phyloP scores from a whole-genome alignment of 495 filamentous ascomycete species.

The Penicillium alfredii region DNA sequence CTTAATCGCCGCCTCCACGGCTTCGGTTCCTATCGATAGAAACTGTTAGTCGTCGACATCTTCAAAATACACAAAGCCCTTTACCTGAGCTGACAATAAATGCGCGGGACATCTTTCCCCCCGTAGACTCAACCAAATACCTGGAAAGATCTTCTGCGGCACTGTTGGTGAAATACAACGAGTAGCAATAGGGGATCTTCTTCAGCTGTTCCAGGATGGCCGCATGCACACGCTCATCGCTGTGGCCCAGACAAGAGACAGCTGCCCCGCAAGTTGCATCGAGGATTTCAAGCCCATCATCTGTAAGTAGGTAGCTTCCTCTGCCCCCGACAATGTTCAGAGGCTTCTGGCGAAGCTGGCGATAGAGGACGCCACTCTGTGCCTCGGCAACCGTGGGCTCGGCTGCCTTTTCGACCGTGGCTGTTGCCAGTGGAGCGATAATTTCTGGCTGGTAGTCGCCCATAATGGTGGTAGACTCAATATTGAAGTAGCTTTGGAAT shows the following conservation, averaged over 20 bases:
- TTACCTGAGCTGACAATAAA: constrained; percentile 45
- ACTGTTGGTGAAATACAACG: constrained; percentile 38
- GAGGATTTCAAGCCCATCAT: constrained; percentile 13
- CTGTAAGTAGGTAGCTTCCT: constrained; percentile 16
- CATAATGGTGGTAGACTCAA: no score
- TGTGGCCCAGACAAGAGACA: constrained; percentile 35
- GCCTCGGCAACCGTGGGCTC: not conserved
- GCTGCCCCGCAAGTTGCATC: constrained; percentile 33
- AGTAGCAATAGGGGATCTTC: constrained; percentile 39
- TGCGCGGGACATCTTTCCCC: constrained; percentile 27
- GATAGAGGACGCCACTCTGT: constrained; percentile 21
- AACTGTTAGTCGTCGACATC: not conserved
- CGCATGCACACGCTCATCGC: constrained; percentile 30
- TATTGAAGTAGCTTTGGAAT: no score
- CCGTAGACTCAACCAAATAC: constrained; percentile 32
- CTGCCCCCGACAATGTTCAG: constrained; percentile 18
- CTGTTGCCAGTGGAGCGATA: not conserved
- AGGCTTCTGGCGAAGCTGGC: constrained; percentile 17
- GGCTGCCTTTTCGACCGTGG: not conserved
- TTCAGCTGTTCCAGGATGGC: constrained; percentile 39
- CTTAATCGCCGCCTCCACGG: constrained; percentile 59
- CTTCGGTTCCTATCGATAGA: constrained; percentile 46
- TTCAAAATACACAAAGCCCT: not conserved
- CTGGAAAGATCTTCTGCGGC: constrained; percentile 30
- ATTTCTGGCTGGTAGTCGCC: constrained; percentile 19